Conservation (phyloP, 2,329 filamentous ascomycete species). For the Trichoderma harzianum region DNA sequence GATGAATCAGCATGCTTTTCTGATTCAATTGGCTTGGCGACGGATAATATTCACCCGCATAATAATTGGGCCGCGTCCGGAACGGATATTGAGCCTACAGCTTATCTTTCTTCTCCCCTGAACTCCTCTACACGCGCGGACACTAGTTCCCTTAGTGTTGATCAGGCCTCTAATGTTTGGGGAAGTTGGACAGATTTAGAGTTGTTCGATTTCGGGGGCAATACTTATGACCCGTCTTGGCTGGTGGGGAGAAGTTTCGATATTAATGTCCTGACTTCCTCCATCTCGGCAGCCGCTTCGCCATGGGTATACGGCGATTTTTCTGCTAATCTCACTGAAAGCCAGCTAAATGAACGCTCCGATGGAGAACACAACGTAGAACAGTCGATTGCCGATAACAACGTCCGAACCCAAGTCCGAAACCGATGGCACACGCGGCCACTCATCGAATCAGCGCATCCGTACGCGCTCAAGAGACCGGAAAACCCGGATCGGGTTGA, state of each 20-base stretch:
- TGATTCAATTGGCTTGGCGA: background rate
- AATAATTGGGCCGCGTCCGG: background rate
- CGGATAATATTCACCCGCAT: background rate
- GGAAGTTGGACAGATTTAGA: background rate
- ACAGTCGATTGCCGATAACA: background rate
- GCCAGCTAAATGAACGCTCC: background rate
- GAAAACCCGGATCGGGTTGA: conserved; percentile 3
- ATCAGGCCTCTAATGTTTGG: background rate
- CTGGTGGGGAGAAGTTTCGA: background rate
- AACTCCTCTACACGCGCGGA: background rate
- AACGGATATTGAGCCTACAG: background rate
- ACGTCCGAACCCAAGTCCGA: background rate
- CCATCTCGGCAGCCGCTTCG: background rate
- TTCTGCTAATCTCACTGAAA: background rate
- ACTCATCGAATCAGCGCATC: background rate
- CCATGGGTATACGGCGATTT: background rate
- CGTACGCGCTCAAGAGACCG: background rate
- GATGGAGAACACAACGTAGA: background rate
- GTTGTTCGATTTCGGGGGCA: background rate
- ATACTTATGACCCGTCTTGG: background rate
- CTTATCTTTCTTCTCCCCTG: background rate
- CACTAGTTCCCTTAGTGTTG: background rate
- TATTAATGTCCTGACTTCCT: background rate
- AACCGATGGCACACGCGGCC: background rate
- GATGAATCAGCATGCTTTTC: background rate